Evolutionary conservation across 2,329 filamentous ascomycete genomes (phyloP).

Genomic region (Colletotrichum destructivum): DNA sequence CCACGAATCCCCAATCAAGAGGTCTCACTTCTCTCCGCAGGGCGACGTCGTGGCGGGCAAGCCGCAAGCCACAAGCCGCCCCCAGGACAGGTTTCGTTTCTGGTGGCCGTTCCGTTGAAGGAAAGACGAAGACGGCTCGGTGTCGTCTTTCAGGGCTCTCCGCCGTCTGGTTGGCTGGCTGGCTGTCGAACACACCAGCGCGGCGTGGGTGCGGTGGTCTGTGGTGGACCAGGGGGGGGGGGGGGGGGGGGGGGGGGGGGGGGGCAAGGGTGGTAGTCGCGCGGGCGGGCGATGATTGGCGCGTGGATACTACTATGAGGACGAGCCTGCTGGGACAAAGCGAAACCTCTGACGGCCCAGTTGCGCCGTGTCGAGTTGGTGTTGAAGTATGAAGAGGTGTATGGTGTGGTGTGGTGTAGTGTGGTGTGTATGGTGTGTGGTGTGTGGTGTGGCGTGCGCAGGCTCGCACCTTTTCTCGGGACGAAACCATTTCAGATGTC

Average conservation of each 20-base stretch:
- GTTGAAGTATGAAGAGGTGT: not conserved
- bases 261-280: constrained; percentile 22
- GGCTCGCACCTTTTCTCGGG: not conserved
- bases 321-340: constrained; percentile 3
- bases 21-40: not conserved
- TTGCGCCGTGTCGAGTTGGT: not conserved
- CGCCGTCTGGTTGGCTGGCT: constrained; percentile 11
- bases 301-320: not conserved
- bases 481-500: constrained; percentile 15
- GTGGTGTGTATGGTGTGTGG: constrained; percentile 12
- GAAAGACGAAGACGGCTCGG: constrained; percentile 3
- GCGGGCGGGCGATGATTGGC: constrained; percentile 36
- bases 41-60: not conserved
- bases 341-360: not conserved
- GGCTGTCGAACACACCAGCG: constrained; percentile 12
- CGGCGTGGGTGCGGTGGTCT: too few species aligned
- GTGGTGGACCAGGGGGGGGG: too few species aligned
- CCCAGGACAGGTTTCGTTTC: not conserved
- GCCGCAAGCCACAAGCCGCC: not conserved
- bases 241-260: not conserved
- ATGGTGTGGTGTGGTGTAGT: constrained; percentile 2
- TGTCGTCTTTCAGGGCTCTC: constrained; percentile 26
- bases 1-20: not conserved
- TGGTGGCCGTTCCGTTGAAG: constrained; percentile 6
- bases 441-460: not conserved